Evolutionary conservation across 768 basidiomycete genomes (phyloP), one percentile per base, ranked within the genome.

Genomic region (Boletus tylopilopsis): DNA sequence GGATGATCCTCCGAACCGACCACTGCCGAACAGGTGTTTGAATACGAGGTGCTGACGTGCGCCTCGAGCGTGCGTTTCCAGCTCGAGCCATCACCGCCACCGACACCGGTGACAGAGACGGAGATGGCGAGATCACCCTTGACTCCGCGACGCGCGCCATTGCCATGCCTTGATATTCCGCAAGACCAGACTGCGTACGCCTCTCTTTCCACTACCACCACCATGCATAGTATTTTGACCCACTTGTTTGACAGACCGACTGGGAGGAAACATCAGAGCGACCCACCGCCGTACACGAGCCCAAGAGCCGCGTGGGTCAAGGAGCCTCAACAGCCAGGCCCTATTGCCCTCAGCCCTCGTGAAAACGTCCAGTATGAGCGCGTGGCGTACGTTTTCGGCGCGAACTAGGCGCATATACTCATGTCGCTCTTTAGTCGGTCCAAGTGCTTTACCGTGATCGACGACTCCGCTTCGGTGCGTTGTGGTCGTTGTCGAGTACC

Each of bases 1-100:
- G 32, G 16, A 40, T 13, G 16, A 37, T 35, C 5, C 15, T n/a
- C n/a, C n/a, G n/a, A 33, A 43, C 50, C 49, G 18, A 50, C 18
- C 29, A 16, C 10, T n/a, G 2, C 33, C 30, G n/a, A n/a, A 13
- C 45, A 62, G 62, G 34, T 54, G 3, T 55, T 44, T 12, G 56
- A 59, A 24, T 62, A 63, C 38, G 62, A 63, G 22, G 62, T 64
- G 4, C 40, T 63, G n/a, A 46, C 53, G 10, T 64, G 52, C 9
- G 50, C 47, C 32, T 50, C 56, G 33, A 55, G 23, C 25, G 19
- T 64, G 47, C 57, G 54, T 27, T 63, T 63, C 39, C 36, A 38
- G 6, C 18, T 63, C 0, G 45, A 44, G 15, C 0, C 41, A 16
- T 29, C 50, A 18, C 38, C 34, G 4, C 12, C 49, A 2, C 15